These are phyloP conservation scores for Solanum arcanum DNA, from an alignment of 257 asterid species.

Conservation along the genomic window DNA sequence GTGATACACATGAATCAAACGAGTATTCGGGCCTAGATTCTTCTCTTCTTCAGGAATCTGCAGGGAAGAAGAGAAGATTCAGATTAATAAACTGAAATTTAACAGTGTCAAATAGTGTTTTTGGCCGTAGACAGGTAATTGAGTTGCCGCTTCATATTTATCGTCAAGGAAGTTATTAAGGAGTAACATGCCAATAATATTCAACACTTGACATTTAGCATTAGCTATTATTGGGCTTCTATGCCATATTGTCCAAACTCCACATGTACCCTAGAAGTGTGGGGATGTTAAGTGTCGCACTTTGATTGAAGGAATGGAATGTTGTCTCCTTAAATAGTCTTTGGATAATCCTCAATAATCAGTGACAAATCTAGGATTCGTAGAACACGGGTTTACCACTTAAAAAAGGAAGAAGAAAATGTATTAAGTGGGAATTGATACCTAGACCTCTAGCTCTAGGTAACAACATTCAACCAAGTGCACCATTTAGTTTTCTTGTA, in stretches of 20 bases:
- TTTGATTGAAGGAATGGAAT: background rate
- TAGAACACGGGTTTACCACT: background rate
- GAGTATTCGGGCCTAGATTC: conserved; percentile 21
- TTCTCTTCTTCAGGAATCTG: conserved; percentile 50
- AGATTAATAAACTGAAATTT: background rate
- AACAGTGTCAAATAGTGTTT: background rate
- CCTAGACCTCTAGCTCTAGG: background rate
- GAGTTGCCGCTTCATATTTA: background rate
- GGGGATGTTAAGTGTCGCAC: background rate
- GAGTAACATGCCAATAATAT: background rate
- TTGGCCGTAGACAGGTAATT: background rate
- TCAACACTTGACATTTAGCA: background rate
- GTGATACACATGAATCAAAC: conserved; percentile 56
- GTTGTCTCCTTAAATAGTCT: background rate
- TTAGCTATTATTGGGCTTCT: background rate
- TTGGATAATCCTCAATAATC: background rate
- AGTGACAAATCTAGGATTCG: background rate
- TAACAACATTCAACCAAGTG: background rate
- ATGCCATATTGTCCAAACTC: background rate
- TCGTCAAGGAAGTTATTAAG: background rate
- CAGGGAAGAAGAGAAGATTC: background rate
- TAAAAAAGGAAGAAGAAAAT: too few species aligned
- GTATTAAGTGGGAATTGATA: background rate
- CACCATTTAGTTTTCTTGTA: background rate
- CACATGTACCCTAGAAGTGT: background rate